phyloP scores from a whole-genome alignment of 1,139 yeast species.

The Oligophagozyma castellii region DNA sequence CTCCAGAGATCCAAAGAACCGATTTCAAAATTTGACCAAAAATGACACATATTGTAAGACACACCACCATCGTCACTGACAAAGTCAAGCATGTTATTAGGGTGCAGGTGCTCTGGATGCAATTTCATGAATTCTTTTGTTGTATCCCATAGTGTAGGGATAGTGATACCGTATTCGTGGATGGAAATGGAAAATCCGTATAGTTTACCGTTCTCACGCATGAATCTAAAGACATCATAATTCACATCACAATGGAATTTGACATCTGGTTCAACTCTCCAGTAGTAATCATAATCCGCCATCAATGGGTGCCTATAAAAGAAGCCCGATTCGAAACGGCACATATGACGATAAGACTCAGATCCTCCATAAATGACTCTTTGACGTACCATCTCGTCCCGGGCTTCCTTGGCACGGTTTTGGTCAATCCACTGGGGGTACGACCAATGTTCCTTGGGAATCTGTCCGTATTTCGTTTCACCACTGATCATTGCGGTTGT shows the following conservation, averaged over 20 bases:
- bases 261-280: slow-evolving; percentile 67
- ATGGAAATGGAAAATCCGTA: slow-evolving; percentile 56
- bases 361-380: slow-evolving; percentile 48
- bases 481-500: slow-evolving; percentile 31
- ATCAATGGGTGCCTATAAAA: slow-evolving; percentile 49
- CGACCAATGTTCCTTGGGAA: slow-evolving; percentile 39
- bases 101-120: slow-evolving; percentile 31
- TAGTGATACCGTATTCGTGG: slow-evolving; percentile 44
- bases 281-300: slow-evolving; percentile 51
- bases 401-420: slow-evolving; percentile 38
- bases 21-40: slow-evolving; percentile 88
- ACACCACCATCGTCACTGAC: slow-evolving; percentile 53
- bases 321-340: slow-evolving; percentile 62
- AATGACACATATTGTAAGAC: slow-evolving; percentile 70
- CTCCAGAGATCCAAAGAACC: slow-evolving; percentile 72
- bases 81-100: slow-evolving; percentile 53
- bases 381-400: slow-evolving; percentile 36
- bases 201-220: slow-evolving; percentile 45
- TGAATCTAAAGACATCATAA: slow-evolving; percentile 51
- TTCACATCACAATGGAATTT: slow-evolving; percentile 50
- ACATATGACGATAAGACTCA: slow-evolving; percentile 57
- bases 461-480: slow-evolving; percentile 31
- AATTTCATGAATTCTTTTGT: slow-evolving; percentile 38
- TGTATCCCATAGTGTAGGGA: slow-evolving; percentile 49
- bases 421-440: slow-evolving; percentile 47